A percentile compares a stretch with the other conserved stretches of the same genome.
Evolutionary conservation across 306 rosid species (phyloP).

Genomic region (Boehmeria nivea): DNA sequence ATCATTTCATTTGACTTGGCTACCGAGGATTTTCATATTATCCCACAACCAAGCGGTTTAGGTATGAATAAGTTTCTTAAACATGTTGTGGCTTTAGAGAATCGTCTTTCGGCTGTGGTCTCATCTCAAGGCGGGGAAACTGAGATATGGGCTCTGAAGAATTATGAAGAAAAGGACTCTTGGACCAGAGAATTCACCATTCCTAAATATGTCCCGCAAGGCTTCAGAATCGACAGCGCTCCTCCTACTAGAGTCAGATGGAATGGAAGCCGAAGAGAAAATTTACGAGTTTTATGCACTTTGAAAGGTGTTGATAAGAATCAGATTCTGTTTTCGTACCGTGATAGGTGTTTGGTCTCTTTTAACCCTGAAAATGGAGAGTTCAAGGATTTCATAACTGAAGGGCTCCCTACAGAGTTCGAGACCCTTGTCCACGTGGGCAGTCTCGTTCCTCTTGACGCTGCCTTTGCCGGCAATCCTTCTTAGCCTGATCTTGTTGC

Average conservation of each 20-base stretch:
- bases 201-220: too few relatives aligned
- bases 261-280: too few relatives aligned
- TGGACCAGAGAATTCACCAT: too few relatives aligned
- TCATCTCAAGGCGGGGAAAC: too few relatives aligned
- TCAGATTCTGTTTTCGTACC: too few relatives aligned
- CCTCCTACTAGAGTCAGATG: too few relatives aligned
- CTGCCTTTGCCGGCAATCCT: neutral
- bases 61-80: neutral
- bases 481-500: too few relatives aligned
- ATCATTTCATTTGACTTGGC: neutral
- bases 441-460: neutral
- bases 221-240: too few relatives aligned
- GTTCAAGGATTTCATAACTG: neutral
- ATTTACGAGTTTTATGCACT: too few relatives aligned
- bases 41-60: neutral
- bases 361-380: neutral
- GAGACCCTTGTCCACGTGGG: neutral
- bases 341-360: neutral
- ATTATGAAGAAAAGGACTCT: too few relatives aligned
- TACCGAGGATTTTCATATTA: conserved; percentile 2
- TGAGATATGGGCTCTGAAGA: too few relatives aligned
- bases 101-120: neutral
- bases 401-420: neutral
- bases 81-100: neutral
- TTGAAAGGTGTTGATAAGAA: too few relatives aligned